Percentiles rank a stretch among this genome's conserved stretches.
phyloP scores from a whole-genome alignment of 2,329 filamentous ascomycete species.

The Hirsutella thompsonii region DNA sequence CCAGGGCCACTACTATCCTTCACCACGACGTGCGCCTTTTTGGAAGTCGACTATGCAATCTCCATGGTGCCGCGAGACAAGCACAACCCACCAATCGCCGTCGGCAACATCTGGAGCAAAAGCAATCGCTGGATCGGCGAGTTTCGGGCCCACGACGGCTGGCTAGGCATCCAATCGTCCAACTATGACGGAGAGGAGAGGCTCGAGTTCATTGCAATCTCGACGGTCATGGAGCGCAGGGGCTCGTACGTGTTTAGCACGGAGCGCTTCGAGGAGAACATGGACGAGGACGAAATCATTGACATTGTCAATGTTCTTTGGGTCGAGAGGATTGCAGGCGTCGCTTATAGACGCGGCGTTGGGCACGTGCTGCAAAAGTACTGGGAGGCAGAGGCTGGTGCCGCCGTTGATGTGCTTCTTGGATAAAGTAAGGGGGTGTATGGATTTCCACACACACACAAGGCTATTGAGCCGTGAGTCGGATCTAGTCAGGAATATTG shows the following conservation, averaged over 20 bases:
- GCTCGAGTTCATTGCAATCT: constrained; percentile 30
- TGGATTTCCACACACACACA: no score
- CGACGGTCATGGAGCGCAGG: constrained; percentile 25
- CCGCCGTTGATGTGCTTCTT: constrained; percentile 27
- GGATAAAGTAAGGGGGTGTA: constrained; percentile 14
- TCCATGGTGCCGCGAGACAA: constrained; percentile 21
- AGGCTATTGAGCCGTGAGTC: no score
- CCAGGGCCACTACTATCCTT: constrained; percentile 28
- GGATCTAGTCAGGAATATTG: no score
- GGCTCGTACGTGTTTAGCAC: constrained; percentile 25
- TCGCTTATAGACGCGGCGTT: constrained; percentile 27
- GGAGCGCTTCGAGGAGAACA: constrained; percentile 26
- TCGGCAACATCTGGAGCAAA: constrained; percentile 27
- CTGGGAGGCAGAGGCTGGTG: constrained; percentile 26
- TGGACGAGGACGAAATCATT: constrained; percentile 26
- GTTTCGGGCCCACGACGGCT: constrained; percentile 30
- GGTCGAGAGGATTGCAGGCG: constrained; percentile 30
- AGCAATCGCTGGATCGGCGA: constrained; percentile 25
- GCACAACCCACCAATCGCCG: constrained; percentile 25
- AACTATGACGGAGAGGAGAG: constrained; percentile 31
- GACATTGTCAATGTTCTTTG: constrained; percentile 34
- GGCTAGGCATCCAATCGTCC: constrained; percentile 31
- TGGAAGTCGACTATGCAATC: constrained; percentile 26
- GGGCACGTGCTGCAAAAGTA: constrained; percentile 27
- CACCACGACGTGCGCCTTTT: constrained; percentile 22